Evolutionary conservation across 2,329 filamentous ascomycete genomes (phyloP), one percentile per base, ranked within the genome.

Genomic region (Claviceps sorghi): DNA sequence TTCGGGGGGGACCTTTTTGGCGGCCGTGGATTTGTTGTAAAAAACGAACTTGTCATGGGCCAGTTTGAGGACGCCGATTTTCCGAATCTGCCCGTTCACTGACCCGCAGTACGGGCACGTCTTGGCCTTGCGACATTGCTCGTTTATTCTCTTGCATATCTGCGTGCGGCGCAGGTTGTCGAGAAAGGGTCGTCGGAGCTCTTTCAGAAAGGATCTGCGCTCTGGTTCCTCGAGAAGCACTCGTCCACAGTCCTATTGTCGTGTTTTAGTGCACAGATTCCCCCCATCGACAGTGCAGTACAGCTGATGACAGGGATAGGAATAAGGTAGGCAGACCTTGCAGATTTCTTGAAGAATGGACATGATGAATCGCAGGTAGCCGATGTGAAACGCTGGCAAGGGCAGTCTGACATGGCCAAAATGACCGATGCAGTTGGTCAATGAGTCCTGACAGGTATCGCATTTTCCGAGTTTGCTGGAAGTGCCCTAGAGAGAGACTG

Each of bases 321-420:
- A 5, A 26, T 5, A 26, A 13, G 13, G 42, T 8, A 19, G 44
- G 11, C 44, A 11, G 3, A 77, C 69, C 64, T 95, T 98, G 82
- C 93, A 98, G 58, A 98, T 94, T 62, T 93, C 86, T 65, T 97
- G 90, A 26, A 98, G 76, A 52, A 95, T 90, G 45, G 83, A 84
- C 64, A 95, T 91, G 57, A 93, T 88, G 65, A 94, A 89, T 65
- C 89, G 93, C 61, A 98, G 79, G 65, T 96, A 98, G 40, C 93
- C 93, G 58, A 97, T 89, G 65, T 98, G 93, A 64, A 97, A 97
- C 44, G 86, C 88, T 4, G 93, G 93, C 50, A 98, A 74, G 1
- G 91, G 88, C 15, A 98, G 79, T 62, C 87, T 83, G 61, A 98
- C 86, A 68, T 96, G 85, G 47, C 93, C 93, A 63, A 97, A 98